Base-by-base conservation (phyloP, 75 land plant species). In the Pinus albicaulis region DNA sequence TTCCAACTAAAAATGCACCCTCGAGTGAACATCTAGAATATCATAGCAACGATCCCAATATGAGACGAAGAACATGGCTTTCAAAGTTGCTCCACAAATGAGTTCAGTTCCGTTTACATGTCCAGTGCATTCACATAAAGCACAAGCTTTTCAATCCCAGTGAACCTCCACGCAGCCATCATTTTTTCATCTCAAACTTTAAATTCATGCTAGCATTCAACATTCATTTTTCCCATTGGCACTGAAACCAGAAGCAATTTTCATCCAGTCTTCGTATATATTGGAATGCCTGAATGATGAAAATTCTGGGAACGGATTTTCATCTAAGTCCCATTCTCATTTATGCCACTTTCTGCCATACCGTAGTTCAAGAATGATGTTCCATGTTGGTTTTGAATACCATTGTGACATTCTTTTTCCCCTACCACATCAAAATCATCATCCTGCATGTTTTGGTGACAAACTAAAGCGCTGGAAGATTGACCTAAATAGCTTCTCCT, bases 361-460 rank as follows among this genome's bases (percentile, higher is more conserved):
- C 23, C 11, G 23, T 68, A 20, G 2, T 41, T 41, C 53, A 41
- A 41, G 23, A 22, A 20, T 3, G 0, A 38, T 66, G 38, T 17
- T 36, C 71, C 48, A 66, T 38, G 22, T 66, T 20, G 44, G 20
- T 66, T 66, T 20, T 36, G 71, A 23, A 66, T 6, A n/a, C 48
- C 71, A 38, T 11, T 20, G 3, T 41, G 44, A 68, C 1, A 61
- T 24, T 26, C 10, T 20, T n/a, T 4, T 3, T 64, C 71, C 7
- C 48, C 71, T 20, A 68, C 10, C 48, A 68, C 71, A n/a, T 68
- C 71, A 68, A 68, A 68, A 41, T 38, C 71, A 68, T 68, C 10
- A 11, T 68, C 24, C 71, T 68, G 52, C 71, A 68, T 41, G 53
- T 68, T 68, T 68, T 68, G 71, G 48, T 41, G 71, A 68, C 71